Percentiles rank a stretch among this genome's conserved stretches.
Conservation (phyloP, 2,329 filamentous ascomycete species). For the Apiospora arundinis region DNA sequence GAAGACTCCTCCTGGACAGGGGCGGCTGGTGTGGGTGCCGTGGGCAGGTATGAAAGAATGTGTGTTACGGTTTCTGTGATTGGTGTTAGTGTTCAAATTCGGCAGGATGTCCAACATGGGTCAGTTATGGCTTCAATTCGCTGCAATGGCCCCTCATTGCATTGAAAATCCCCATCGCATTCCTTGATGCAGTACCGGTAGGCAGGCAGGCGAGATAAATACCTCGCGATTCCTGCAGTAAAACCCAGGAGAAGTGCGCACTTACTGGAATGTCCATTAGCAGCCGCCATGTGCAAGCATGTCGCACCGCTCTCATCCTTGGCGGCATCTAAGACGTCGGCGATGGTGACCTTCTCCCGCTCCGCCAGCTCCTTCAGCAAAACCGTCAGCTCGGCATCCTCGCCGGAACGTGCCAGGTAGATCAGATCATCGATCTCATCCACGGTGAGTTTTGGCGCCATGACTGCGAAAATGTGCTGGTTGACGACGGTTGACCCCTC, state of each 20-base stretch:
- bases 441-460: slow-evolving; percentile 66
- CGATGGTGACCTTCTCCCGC: slow-evolving; percentile 63
- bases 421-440: slow-evolving; percentile 92
- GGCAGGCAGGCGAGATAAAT: neutral
- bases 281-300: slow-evolving; percentile 88
- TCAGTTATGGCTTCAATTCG: neutral
- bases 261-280: slow-evolving; percentile 84
- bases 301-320: slow-evolving; percentile 80
- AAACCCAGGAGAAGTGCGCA: slow-evolving; percentile 24
- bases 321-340: slow-evolving; percentile 72
- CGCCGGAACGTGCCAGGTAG: slow-evolving; percentile 82
- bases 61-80: slow-evolving; percentile 50
- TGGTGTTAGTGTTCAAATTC: neutral
- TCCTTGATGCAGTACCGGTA: neutral
- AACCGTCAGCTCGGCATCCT: slow-evolving; percentile 70
- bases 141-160: neutral
- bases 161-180: neutral
- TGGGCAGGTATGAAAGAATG: slow-evolving; percentile 49
- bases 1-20: slow-evolving; percentile 26
- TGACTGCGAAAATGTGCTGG: slow-evolving; percentile 30
- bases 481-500: slow-evolving; percentile 14
- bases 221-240: neutral
- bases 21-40: slow-evolving; percentile 31
- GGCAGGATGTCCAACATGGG: too few species aligned
- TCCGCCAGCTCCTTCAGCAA: slow-evolving; percentile 65